These are phyloP conservation scores for Solanum clarkiae DNA, from an alignment of 257 asterid species.

Conservation along the genomic window DNA sequence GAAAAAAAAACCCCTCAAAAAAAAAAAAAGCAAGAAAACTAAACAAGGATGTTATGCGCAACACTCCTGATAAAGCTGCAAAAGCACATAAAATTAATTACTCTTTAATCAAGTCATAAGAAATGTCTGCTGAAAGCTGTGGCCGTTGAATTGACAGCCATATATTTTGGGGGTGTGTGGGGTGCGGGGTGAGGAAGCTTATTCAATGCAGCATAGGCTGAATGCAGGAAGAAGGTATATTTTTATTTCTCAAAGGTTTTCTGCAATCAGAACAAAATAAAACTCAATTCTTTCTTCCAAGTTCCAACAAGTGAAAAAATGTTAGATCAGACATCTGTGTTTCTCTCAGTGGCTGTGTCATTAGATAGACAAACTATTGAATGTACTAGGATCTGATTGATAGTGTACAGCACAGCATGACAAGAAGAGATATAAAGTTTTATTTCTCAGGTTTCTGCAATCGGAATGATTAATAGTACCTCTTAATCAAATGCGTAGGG, in stretches of 20 bases:
- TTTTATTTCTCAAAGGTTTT: neutral
- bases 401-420: neutral
- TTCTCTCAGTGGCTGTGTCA: neutral
- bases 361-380: neutral
- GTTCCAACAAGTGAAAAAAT: neutral
- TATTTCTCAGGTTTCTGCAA: neutral
- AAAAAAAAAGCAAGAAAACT: neutral
- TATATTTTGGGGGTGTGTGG: neutral
- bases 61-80: neutral
- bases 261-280: neutral
- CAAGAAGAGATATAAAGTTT: neutral
- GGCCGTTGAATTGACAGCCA: neutral
- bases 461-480: constrained; percentile 24
- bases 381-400: neutral
- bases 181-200: neutral
- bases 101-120: neutral
- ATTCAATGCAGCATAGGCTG: neutral
- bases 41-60: neutral
- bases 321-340: neutral
- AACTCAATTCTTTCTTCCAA: neutral
- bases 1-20: too few relatives aligned
- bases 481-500: constrained; percentile 90
- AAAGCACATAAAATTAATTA: neutral
- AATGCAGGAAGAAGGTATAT: neutral
- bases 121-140: neutral